Evolutionary conservation across 306 rosid species (phyloP), one percentile per base, ranked within the genome.

Genomic region (Begonia peltatifolia): DNA sequence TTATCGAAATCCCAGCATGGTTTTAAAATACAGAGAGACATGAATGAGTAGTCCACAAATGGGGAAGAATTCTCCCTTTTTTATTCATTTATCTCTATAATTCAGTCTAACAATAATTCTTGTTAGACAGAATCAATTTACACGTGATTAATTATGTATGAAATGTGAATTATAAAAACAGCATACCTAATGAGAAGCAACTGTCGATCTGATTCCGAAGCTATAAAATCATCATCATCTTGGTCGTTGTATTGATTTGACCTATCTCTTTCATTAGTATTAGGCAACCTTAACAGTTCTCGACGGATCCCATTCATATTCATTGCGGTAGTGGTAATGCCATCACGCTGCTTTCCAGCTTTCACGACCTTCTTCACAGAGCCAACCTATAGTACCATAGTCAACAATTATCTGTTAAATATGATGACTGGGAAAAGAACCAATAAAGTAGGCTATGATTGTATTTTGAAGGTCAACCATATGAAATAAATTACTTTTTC

Each of bases 181-280:
- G 22, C 18, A n/a, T 77, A 87, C 96, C 71, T 87, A 64, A 84
- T 84, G 53, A 84, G 90, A 70, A 87, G 96, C 81, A 74, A 58
- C 64, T 84, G 94, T 66, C 87, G 81, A 60, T 87, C 94, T 15
- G 94, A 87, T 67, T 84, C 96, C 49, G 96, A 87, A 53, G 84
- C 69, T 55, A 87, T 84, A 64, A 83, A 72, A 65, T 84, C 90
- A 16, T 83, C 92, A 47, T 59, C 71, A 63, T 74, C 71, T 35
- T 63, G 64, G 35, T 81, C 65, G 56, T 59, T 18, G 54, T 76
- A 81, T 14, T 69, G 76, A 71, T 70, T 55, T 59, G 84, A 68
- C 47, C 72, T 53, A 38, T 74, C 64, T 48, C 65, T 53, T 71
- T 76, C 84, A 62, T 76, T 78, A 42, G 74, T 69, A 72, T 68